Evolutionary conservation across 164 flowering plant species (phyloP).

Genomic region (Vitis rupestris): DNA sequence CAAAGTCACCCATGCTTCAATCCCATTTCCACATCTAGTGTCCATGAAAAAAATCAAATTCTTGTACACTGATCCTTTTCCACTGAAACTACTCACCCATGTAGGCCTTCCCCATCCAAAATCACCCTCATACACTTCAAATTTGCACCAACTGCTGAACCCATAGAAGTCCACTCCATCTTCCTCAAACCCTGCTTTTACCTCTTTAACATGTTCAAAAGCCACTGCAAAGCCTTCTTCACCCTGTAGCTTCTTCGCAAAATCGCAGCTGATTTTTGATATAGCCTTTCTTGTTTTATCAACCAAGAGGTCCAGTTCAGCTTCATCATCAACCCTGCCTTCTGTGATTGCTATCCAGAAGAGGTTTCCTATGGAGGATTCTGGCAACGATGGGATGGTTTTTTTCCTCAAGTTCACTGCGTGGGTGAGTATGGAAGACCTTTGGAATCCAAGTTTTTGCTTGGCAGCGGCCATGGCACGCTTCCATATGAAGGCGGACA

Average conservation of each 20-base stretch:
- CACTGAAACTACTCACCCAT: conserved; percentile 30
- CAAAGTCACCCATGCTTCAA: conserved; percentile 31
- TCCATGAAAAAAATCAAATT: conserved; percentile 23
- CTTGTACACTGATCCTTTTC: conserved; percentile 1
- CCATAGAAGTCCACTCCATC: conserved; percentile 18
- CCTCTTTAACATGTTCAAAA: conserved; percentile 15
- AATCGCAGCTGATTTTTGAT: conserved; percentile 19
- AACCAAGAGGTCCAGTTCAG: conserved; percentile 12
- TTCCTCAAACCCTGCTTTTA: conserved; percentile 11
- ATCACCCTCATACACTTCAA: conserved; percentile 36
- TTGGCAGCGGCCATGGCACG: conserved; percentile 20
- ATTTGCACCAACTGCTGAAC: conserved; percentile 44
- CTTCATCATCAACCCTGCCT: not conserved
- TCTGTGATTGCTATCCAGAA: conserved; percentile 23
- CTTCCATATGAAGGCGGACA: conserved; percentile 55
- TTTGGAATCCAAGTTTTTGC: conserved; percentile 7
- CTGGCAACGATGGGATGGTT: conserved; percentile 26
- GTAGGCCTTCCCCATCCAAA: conserved; percentile 53
- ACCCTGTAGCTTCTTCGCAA: conserved; percentile 17
- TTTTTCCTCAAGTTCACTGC: conserved; percentile 40
- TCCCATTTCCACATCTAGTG: conserved; percentile 19
- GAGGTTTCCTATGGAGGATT: conserved; percentile 40
- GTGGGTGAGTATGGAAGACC: conserved; percentile 27
- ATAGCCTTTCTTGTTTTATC: conserved; percentile 16
- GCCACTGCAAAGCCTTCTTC: conserved; percentile 14